These are phyloP conservation scores for Solanum paucissectum DNA, from an alignment of 257 asterid species.

Conservation along the genomic window DNA sequence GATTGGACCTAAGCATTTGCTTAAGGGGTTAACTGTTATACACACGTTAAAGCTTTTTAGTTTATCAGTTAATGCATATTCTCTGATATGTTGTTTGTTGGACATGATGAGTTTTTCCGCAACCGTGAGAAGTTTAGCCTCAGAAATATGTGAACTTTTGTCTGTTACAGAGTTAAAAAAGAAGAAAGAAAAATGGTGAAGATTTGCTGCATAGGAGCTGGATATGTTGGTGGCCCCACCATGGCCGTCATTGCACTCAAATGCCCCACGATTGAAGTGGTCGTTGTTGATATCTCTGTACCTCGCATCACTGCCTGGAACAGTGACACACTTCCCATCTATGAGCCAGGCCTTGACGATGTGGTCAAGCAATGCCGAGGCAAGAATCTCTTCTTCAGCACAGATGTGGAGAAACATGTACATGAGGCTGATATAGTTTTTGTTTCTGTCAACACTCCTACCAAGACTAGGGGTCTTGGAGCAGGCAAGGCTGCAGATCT, in stretches of 20 bases:
- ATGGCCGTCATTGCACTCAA: conserved; percentile 96
- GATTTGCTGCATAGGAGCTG: conserved; percentile 95
- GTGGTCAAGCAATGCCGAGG: conserved; percentile 89
- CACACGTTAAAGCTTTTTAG: not conserved
- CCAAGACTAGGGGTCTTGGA: conserved; percentile 92
- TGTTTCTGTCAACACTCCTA: conserved; percentile 90
- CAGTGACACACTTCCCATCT: conserved; percentile 85
- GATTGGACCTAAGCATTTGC: not conserved
- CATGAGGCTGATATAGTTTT: conserved; percentile 77
- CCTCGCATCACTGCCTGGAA: conserved; percentile 91
- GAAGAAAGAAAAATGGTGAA: conserved; percentile 60
- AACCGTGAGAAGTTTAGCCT: not conserved
- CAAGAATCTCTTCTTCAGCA: conserved; percentile 90
- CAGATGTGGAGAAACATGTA: conserved; percentile 85
- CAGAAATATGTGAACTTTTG: not conserved
- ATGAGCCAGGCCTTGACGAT: conserved; percentile 96
- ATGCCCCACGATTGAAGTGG: conserved; percentile 73
- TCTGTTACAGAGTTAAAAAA: conserved; percentile 16
- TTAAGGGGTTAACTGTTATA: not conserved
- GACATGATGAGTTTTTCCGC: not conserved
- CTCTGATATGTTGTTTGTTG: not conserved
- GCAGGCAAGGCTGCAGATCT: conserved; percentile 97
- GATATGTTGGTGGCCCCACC: conserved; percentile 90
- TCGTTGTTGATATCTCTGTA: conserved; percentile 77
- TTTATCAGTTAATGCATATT: not conserved